These are phyloP conservation scores for Sporothrix brasiliensis DNA, from an alignment of 2,329 filamentous ascomycete genomes.

Conservation along the genomic window DNA sequence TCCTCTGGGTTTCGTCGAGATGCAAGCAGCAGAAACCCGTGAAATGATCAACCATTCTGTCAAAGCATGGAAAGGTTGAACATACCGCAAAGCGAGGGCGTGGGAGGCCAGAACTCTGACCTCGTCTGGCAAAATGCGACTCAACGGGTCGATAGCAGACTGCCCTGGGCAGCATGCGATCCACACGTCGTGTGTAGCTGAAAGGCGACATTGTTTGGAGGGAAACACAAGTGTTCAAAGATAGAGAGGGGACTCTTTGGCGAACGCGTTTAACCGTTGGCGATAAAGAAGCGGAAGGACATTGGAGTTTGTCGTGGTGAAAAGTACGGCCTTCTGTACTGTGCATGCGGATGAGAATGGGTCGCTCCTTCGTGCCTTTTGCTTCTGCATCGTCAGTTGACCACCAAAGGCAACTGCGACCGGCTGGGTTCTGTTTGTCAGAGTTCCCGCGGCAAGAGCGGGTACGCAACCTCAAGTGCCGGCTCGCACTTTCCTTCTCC, in stretches of 20 bases:
- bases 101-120: not conserved
- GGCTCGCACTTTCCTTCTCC: slow-evolving; percentile 3
- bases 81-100: not conserved
- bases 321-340: not conserved
- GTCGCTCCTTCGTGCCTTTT: not conserved
- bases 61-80: not conserved
- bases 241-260: not conserved
- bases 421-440: not conserved
- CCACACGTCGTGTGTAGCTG: not conserved
- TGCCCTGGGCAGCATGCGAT: not conserved
- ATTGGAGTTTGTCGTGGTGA: not conserved
- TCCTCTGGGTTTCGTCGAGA: not conserved
- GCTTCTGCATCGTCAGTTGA: not conserved
- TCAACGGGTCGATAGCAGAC: not conserved
- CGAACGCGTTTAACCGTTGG: not conserved
- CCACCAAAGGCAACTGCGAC: not conserved
- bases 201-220: not conserved
- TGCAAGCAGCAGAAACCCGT: not conserved
- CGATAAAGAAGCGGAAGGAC: not conserved
- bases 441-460: not conserved
- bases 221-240: not conserved
- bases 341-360: not conserved
- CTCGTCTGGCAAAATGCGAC: not conserved
- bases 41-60: not conserved
- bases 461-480: not conserved